Evolutionary conservation across 345 rosid species (phyloP).

Genomic region (Mangifera indica): DNA sequence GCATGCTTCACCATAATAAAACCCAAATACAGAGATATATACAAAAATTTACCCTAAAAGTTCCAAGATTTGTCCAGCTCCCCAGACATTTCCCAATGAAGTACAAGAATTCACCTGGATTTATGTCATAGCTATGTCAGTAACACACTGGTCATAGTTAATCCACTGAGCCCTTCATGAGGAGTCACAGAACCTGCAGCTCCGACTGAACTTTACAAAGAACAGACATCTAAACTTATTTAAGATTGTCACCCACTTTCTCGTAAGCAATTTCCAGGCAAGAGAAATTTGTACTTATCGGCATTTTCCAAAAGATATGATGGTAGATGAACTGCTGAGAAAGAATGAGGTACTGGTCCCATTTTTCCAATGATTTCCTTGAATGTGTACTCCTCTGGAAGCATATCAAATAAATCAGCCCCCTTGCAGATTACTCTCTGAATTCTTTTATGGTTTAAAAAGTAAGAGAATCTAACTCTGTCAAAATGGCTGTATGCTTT

Average conservation of each 20-base stretch:
- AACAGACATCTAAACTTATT: not conserved
- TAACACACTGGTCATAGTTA: conserved; percentile 23
- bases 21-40: conserved; percentile 31
- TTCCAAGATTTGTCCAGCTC: conserved; percentile 31
- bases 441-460: conserved; percentile 50
- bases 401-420: conserved; percentile 62
- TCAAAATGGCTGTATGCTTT: conserved; percentile 65
- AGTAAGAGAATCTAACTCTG: conserved; percentile 56
- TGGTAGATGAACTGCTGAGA: conserved; percentile 64
- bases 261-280: conserved; percentile 62
- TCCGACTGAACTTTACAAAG: conserved; percentile 23
- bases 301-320: conserved; percentile 59
- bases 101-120: conserved; percentile 5
- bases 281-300: conserved; percentile 49
- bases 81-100: conserved; percentile 19
- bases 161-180: conserved; percentile 18
- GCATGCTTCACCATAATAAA: conserved; percentile 19
- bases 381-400: conserved; percentile 67
- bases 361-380: conserved; percentile 60
- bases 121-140: conserved; percentile 18
- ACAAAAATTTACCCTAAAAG: conserved; percentile 36
- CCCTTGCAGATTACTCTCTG: conserved; percentile 64
- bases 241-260: conserved; percentile 45
- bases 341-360: conserved; percentile 68
- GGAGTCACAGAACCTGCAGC: conserved; percentile 25